Evolutionary conservation across 768 basidiomycete genomes (phyloP).

Genomic region (Psilocybe cyanescens): DNA sequence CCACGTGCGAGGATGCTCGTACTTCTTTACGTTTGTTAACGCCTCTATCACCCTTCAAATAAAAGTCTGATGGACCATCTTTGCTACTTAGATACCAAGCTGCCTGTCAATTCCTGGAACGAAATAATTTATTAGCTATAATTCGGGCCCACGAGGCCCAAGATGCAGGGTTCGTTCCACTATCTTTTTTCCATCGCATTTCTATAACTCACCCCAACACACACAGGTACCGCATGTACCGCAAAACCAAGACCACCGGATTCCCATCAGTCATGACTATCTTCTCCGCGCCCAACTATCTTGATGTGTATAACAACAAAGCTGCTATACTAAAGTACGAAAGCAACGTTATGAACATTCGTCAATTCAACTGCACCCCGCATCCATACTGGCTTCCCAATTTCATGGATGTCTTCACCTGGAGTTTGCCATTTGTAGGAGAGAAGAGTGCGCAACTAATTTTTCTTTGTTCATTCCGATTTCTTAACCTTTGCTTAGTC

Average conservation of each 20-base stretch:
- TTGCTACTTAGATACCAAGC: slow-evolving; percentile 77
- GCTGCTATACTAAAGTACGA: slow-evolving; percentile 99
- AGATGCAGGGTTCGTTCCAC: slow-evolving; percentile 82
- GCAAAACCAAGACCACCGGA: slow-evolving; percentile 96
- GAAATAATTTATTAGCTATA: slow-evolving; percentile 95
- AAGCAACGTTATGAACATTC: slow-evolving; percentile 98
- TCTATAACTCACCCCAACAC: slow-evolving; percentile 5
- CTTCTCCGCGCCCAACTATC: slow-evolving; percentile 97
- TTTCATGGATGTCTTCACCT: slow-evolving; percentile 99
- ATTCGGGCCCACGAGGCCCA: slow-evolving; percentile 99
- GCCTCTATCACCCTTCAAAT: background rate
- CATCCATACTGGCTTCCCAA: slow-evolving; percentile 99
- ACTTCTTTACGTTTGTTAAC: slow-evolving; percentile 70
- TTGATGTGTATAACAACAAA: slow-evolving; percentile 99
- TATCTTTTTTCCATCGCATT: background rate
- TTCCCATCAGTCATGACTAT: slow-evolving; percentile 99
- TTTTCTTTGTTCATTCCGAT: slow-evolving; percentile 4
- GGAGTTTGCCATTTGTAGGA: slow-evolving; percentile 98
- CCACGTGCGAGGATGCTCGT: slow-evolving; percentile 95
- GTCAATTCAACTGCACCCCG: slow-evolving; percentile 96
- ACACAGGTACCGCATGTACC: slow-evolving; percentile 93
- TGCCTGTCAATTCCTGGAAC: slow-evolving; percentile 95
- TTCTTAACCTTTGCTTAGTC: slow-evolving; percentile 52
- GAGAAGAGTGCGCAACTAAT: slow-evolving; percentile 78
- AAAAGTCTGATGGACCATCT: slow-evolving; percentile 6